Evolutionary conservation across 83 land plant species (phyloP), one percentile per base, ranked within the genome.

Genomic region (Diphasiastrum complanatum): DNA sequence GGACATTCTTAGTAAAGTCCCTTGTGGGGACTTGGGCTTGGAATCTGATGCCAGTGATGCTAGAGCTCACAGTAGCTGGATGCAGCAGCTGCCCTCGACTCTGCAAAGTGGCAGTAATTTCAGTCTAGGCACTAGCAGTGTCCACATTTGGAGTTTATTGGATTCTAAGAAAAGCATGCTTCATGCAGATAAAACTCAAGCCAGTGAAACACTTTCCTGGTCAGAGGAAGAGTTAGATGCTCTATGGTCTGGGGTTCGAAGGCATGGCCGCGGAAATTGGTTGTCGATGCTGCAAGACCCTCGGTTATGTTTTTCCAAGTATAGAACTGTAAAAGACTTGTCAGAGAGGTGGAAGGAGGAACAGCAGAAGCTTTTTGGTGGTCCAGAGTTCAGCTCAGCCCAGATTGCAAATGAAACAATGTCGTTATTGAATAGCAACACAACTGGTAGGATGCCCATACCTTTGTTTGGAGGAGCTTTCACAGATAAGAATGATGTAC

Each of bases 201-300:
- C 48, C 34, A 49, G 34, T 41, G 50, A 53, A 33, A 32, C 30
- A 14, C 18, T 14, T 52, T 27, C 68, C 40, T 95, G 99, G 99
- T 79, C 86, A 47, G 99, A 95, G 56, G 95, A 95, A 70, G 99
- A 95, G 64, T 78, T 95, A 24, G 99, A 95, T 75, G 73, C 73
- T 37, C 71, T 95, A 14, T 95, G 97, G 99, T 73, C 77, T 67
- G 99, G 97, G 28, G 97, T 95, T 23, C 82, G 97, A 22, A 81
- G 99, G 35, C 76, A 90, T 79, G 99, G 99, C 25, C 43, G 75
- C 37, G 93, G 87, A 0, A 84, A 83, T 50, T 95, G 97, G 97
- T 75, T 68, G 52, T 64, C 77, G 1, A 90, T 95, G 93, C 78
- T 95, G 16, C 74, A 61, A 51, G 97, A 95, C 62, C 79, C 83